phyloP scores from a whole-genome alignment of 306 rosid species.

The Quercus glauca region DNA sequence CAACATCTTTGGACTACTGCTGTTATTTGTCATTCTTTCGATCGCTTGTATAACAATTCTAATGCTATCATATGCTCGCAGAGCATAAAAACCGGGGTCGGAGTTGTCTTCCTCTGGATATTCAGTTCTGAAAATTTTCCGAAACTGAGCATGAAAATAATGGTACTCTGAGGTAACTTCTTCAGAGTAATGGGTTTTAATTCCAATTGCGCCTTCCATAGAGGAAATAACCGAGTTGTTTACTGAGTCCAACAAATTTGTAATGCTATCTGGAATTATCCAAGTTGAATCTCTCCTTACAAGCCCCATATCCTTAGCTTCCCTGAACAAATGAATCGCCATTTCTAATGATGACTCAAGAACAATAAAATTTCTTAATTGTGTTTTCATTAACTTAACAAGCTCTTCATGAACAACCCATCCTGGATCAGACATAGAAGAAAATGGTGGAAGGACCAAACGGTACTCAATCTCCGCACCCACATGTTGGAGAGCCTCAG shows the following conservation, averaged over 20 bases:
- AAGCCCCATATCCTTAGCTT: conserved; percentile 53
- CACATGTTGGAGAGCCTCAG: conserved; percentile 54
- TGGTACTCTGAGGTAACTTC: conserved; percentile 25
- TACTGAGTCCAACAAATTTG: conserved; percentile 43
- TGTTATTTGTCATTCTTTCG: conserved; percentile 21
- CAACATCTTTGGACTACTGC: conserved; percentile 7
- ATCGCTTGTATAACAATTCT: conserved; percentile 42
- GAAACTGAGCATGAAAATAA: conserved; percentile 35
- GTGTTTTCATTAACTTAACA: conserved; percentile 23
- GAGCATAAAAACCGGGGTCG: conserved; percentile 52
- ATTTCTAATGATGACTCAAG: conserved; percentile 54
- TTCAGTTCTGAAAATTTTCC: conserved; percentile 24
- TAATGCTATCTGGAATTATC: conserved; percentile 56
- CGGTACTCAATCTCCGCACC: conserved; percentile 54
- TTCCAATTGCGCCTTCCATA: conserved; percentile 71
- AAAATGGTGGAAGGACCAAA: conserved; percentile 52
- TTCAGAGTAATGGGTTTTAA: conserved; percentile 47
- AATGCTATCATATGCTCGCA: conserved; percentile 64
- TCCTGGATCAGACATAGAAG: conserved; percentile 36
- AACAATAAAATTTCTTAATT: conserved; percentile 53
- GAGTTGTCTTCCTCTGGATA: conserved; percentile 42
- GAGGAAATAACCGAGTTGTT: conserved; percentile 40
- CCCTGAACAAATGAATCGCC: conserved; percentile 45
- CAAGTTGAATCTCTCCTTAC: conserved; percentile 48
- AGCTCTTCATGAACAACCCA: conserved; percentile 38